These are phyloP conservation scores for Coemansia sp. DNA, from an alignment of 192 early-diverging fungal species.

Conservation along the genomic window DNA sequence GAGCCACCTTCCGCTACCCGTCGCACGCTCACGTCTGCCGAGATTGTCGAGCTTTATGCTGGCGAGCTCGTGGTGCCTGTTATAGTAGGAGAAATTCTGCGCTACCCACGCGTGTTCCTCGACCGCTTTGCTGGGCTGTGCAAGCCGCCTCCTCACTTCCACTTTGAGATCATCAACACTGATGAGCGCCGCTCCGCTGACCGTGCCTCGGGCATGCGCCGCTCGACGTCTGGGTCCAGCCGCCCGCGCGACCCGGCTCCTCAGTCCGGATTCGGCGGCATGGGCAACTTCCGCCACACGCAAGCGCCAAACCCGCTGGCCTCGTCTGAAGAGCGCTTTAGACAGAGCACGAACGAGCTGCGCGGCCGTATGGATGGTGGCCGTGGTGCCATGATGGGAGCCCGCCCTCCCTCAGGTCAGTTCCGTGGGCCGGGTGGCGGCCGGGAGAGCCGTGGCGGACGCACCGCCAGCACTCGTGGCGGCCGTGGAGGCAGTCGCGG, in stretches of 20 bases:
- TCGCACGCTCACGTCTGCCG: conserved; percentile 40
- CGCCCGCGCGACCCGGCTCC: conserved; percentile 33
- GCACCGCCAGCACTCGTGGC: conserved; percentile 51
- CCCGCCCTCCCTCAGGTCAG: conserved; percentile 49
- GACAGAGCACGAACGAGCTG: conserved; percentile 43
- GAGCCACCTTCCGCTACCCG: conserved; percentile 44
- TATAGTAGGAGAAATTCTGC: conserved; percentile 61
- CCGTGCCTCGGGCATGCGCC: conserved; percentile 47
- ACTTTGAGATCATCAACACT: conserved; percentile 52
- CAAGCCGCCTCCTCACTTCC: conserved; percentile 60
- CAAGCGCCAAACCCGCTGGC: conserved; percentile 17
- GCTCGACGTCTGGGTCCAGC: conserved; percentile 40
- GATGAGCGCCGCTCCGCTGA: conserved; percentile 51
- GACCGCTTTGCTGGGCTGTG: conserved; percentile 71
- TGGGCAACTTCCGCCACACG: conserved; percentile 51
- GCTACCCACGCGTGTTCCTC: conserved; percentile 74
- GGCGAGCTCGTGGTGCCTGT: conserved; percentile 49
- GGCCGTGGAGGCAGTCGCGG: conserved; percentile 59
- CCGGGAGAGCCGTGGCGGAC: conserved; percentile 59
- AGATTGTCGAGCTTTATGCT: conserved; percentile 53
- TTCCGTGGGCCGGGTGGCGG: conserved; percentile 51
- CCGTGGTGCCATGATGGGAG: conserved; percentile 34
- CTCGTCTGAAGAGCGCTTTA: conserved; percentile 49
- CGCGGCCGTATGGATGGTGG: conserved; percentile 25
- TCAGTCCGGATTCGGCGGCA: conserved; percentile 33